Base-by-base conservation (phyloP, 2,329 filamentous ascomycete species). In the Fusarium zealandicum region DNA sequence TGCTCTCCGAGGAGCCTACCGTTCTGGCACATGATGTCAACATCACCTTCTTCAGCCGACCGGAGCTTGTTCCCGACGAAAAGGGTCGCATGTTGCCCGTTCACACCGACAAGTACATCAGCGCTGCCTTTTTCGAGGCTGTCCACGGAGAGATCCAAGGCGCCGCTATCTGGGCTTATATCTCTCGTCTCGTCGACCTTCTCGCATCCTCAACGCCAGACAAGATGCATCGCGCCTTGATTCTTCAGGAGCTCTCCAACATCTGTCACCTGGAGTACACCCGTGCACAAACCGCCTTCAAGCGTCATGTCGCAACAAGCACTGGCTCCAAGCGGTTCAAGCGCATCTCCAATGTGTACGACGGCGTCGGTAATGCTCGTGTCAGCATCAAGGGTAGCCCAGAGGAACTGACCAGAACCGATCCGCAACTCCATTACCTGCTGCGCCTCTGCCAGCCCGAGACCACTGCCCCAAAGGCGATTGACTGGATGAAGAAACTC, bases 181-280 rank as follows among this genome's bases (percentile, higher is more conserved):
- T 80, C 1, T 38, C 32, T 6, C 58, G 64, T 1, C 71, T 80
- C 1, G 60, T 82, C 2, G 55, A 70, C 5, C 55, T 73, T 1
- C 68, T 79, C 1, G 44, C 70, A 5, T 35, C 5, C 5, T 52
- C 48, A 0, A 13, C 30, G 0, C 61, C 68, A 30, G 59, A 69
- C 16, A 78, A 75, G 58, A 51, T 59, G 0, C 70, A 71, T 31
- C 67, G 62, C 5, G 60, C 57, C 1, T 68, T 75, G 1, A 45
- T 81, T 8, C 66, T 79, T 2, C 78, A 82, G 52, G 79, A 82
- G 41, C 54, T 81, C 0, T 71, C 74, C 20, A 80, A 80, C 39
- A 47, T 78, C 4, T 77, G 73, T 17, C 68, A 80, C n/a, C 51
- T 78, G 1, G 78, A 80, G 42, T 81, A 75, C 39, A 43, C 35